phyloP scores from a whole-genome alignment of 2,329 filamentous ascomycete species.

The Proliferodiscus dingleyae region DNA sequence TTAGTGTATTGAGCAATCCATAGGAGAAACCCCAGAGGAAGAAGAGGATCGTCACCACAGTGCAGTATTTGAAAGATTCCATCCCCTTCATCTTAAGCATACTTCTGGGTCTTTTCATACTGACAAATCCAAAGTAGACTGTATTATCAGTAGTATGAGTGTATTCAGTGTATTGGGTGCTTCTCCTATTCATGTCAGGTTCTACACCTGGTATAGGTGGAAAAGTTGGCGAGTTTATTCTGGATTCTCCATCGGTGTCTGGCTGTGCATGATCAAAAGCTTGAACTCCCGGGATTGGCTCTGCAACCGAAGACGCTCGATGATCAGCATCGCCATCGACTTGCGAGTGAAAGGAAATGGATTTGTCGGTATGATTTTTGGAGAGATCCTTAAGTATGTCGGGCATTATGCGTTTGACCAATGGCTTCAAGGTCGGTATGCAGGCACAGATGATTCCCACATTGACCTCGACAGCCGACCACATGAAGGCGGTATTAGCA shows the following conservation, averaged over 20 bases:
- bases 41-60: conserved; percentile 74
- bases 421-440: conserved; percentile 85
- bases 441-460: conserved; percentile 86
- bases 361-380: conserved; percentile 10
- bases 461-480: conserved; percentile 89
- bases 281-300: conserved; percentile 3
- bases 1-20: conserved; percentile 77
- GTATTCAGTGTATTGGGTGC: conserved; percentile 8
- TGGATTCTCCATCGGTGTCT: conserved; percentile 13
- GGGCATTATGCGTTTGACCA: conserved; percentile 51
- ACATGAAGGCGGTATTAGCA: conserved; percentile 82
- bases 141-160: conserved; percentile 33
- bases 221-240: conserved; percentile 28
- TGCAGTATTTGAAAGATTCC: conserved; percentile 68
- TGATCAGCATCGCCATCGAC: neutral
- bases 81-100: conserved; percentile 59
- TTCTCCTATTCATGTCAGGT: conserved; percentile 1
- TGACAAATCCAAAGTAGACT: conserved; percentile 73
- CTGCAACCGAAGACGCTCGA: conserved; percentile 1
- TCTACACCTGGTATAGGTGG: conserved; percentile 22
- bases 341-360: conserved; percentile 17
- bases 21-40: conserved; percentile 90
- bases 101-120: conserved; percentile 63
- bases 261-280: conserved; percentile 10
- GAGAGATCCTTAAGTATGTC: conserved; percentile 24